phyloP scores from a whole-genome alignment of 306 rosid species.

The Vigna unguiculata region DNA sequence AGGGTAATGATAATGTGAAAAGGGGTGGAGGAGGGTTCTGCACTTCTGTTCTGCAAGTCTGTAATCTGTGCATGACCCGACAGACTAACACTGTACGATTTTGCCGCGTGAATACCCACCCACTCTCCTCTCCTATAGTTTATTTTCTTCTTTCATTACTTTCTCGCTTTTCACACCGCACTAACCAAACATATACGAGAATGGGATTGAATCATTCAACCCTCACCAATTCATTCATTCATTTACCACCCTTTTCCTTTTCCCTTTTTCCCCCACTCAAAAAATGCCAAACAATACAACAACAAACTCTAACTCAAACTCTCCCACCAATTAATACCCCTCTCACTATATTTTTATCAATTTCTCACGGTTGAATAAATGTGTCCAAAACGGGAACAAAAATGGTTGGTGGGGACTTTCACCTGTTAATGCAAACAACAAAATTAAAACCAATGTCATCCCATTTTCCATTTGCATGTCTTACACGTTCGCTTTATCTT shows the following conservation, averaged over 20 bases:
- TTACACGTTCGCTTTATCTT: constrained; percentile 38
- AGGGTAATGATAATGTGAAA: background rate
- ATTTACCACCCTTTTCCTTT: background rate
- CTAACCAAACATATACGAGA: constrained; percentile 39
- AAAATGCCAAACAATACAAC: background rate
- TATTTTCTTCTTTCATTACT: constrained; percentile 39
- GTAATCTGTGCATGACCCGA: constrained; percentile 42
- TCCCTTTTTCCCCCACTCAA: background rate
- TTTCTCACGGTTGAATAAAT: background rate
- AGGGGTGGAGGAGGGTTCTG: constrained; percentile 19
- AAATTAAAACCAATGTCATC: background rate
- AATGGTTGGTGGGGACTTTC: background rate
- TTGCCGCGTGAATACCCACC: constrained; percentile 53
- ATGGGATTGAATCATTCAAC: constrained; percentile 35
- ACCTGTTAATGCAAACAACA: background rate
- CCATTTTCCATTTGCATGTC: constrained; percentile 43
- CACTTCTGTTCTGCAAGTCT: constrained; percentile 51
- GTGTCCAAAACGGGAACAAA: background rate
- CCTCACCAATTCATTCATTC: background rate
- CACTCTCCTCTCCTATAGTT: constrained; percentile 27
- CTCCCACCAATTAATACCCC: constrained; percentile 28
- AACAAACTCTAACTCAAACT: constrained; percentile 38
- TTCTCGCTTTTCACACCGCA: constrained; percentile 49
- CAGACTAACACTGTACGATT: constrained; percentile 51
- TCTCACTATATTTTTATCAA: background rate